Conservation (phyloP, 164 flowering plant genomes). For the Vitis amurensis region DNA sequence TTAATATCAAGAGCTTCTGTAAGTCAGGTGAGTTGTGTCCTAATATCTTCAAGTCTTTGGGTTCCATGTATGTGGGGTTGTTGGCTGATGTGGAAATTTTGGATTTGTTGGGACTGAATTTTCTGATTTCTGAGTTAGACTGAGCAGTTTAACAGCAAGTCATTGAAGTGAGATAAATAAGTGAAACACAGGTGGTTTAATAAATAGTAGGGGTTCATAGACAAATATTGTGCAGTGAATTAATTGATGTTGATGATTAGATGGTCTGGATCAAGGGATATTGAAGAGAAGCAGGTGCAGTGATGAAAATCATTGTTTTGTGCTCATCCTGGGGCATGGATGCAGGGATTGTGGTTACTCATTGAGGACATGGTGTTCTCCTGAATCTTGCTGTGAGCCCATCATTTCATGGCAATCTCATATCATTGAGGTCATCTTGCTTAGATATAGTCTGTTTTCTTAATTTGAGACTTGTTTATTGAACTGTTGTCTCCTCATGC, state of each 20-base stretch:
- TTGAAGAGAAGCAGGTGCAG: background rate
- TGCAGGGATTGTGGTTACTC: background rate
- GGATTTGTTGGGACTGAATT: background rate
- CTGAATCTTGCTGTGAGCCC: background rate
- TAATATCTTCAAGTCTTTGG: background rate
- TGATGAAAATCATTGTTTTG: background rate
- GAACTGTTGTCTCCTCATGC: background rate
- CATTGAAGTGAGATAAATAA: too few species aligned
- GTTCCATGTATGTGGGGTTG: background rate
- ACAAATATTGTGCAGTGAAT: too few species aligned
- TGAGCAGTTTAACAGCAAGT: too few species aligned
- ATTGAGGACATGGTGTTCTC: background rate
- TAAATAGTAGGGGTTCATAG: too few species aligned
- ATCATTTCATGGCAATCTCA: background rate
- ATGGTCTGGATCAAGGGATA: too few species aligned
- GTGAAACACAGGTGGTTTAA: too few species aligned
- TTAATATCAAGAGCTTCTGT: conserved; percentile 65
- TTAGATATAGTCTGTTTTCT: background rate
- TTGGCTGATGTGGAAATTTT: background rate
- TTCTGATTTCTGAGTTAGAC: background rate
- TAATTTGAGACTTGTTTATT: background rate
- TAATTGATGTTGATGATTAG: too few species aligned
- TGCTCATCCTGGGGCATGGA: background rate
- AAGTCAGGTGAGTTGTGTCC: conserved; percentile 66
- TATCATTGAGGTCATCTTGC: background rate